phyloP scores from a whole-genome alignment of 202 grass and related monocot genomes.

The Carex arenaria region DNA sequence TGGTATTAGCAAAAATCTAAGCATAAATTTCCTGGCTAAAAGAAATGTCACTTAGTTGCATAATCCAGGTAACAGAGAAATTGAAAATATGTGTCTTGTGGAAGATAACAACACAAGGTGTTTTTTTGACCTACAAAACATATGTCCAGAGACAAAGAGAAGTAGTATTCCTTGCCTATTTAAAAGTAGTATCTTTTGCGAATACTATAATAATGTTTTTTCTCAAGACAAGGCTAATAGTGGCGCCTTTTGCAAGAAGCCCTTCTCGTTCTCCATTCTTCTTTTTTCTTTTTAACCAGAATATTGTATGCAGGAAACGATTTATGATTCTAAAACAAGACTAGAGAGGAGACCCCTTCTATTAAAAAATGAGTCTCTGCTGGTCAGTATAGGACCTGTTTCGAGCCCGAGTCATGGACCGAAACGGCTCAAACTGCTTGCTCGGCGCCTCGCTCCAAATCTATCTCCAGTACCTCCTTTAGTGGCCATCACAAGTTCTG shows the following conservation, averaged over 20 bases:
- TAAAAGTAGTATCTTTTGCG: neutral
- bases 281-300: neutral
- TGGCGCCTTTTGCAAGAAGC: neutral
- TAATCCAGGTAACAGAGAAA: neutral
- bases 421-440: neutral
- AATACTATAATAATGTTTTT: neutral
- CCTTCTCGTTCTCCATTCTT: neutral
- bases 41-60: neutral
- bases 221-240: neutral
- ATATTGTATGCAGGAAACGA: conserved; percentile 5
- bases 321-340: conserved; percentile 2
- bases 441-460: neutral
- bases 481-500: conserved; percentile 29
- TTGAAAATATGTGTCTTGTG: neutral
- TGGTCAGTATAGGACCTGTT: conserved; percentile 1
- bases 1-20: neutral
- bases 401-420: conserved; percentile 7
- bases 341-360: neutral
- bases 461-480: conserved; percentile 4
- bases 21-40: neutral
- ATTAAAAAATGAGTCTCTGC: neutral
- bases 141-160: neutral
- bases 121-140: neutral
- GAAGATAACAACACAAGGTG: neutral
- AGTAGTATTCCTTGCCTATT: neutral